Conservation (phyloP, 176 grass and related monocot species). For the Eragrostis nindensis region DNA sequence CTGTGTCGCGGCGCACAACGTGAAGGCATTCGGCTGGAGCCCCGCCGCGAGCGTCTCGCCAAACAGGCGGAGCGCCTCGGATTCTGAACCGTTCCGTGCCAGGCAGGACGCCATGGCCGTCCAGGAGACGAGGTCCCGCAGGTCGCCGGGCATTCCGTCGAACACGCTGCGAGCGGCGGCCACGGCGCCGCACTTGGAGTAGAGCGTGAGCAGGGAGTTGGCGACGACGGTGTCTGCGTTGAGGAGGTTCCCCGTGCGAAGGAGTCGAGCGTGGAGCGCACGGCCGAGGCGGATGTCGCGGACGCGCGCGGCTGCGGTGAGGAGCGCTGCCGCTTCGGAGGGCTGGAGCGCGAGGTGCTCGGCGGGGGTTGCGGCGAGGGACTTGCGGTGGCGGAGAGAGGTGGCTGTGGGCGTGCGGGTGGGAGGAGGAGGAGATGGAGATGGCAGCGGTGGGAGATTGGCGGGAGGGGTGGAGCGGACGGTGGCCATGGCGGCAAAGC, state of each 20-base stretch:
- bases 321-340: conserved; percentile 38
- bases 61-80: conserved; percentile 33
- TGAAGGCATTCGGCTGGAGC: conserved; percentile 57
- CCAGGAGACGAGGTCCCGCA: conserved; percentile 67
- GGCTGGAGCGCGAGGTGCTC: conserved; percentile 6
- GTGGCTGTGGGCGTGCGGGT: not conserved
- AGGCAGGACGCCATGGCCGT: conserved; percentile 64
- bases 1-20: conserved; percentile 35
- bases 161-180: conserved; percentile 51
- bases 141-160: conserved; percentile 57
- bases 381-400: conserved; percentile 17
- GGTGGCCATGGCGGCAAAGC: conserved; percentile 26
- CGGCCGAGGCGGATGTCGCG: conserved; percentile 49
- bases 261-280: conserved; percentile 47
- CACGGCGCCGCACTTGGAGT: conserved; percentile 67
- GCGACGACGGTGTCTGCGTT: conserved; percentile 39
- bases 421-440: not conserved
- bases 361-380: not conserved
- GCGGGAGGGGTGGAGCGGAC: conserved; percentile 4
- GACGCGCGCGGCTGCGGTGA: conserved; percentile 37
- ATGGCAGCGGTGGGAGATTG: conserved; percentile 10
- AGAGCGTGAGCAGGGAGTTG: conserved; percentile 67
- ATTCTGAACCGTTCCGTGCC: conserved; percentile 44
- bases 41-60: conserved; percentile 45
- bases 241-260: conserved; percentile 37